phyloP scores from a whole-genome alignment of 2,329 filamentous ascomycete species.

The Plectosphaerella plurivora region DNA sequence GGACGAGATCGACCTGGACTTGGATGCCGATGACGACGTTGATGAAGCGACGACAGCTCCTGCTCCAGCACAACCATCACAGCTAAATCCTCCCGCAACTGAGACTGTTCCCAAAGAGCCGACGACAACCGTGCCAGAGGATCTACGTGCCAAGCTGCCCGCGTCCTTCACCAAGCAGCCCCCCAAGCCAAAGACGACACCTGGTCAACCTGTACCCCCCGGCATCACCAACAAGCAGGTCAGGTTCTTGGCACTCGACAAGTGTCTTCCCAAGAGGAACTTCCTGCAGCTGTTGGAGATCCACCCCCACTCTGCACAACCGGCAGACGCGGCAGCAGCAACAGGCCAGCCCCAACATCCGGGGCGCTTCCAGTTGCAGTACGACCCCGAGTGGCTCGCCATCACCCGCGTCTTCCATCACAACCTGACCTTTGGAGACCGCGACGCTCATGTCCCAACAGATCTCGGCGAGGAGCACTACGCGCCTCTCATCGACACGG shows the following conservation, averaged over 20 bases:
- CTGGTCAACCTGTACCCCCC: conserved; percentile 61
- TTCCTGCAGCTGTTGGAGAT: conserved; percentile 79
- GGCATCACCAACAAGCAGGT: conserved; percentile 76
- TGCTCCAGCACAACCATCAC: too few relatives aligned
- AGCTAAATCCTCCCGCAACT: conserved; percentile 8
- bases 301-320: conserved; percentile 24
- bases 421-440: conserved; percentile 60
- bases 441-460: conserved; percentile 43
- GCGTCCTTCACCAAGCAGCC: conserved; percentile 59
- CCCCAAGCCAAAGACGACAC: conserved; percentile 29
- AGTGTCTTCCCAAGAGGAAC: conserved; percentile 74
- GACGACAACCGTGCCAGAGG: conserved; percentile 47
- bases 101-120: conserved; percentile 6
- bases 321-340: neutral
- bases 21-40: conserved; percentile 47
- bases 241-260: conserved; percentile 85
- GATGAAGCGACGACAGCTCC: conserved; percentile 14
- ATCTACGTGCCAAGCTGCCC: conserved; percentile 69
- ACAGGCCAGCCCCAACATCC: conserved; percentile 12
- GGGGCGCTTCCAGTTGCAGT: conserved; percentile 60
- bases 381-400: conserved; percentile 93
- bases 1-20: conserved; percentile 68
- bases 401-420: conserved; percentile 79
- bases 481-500: conserved; percentile 59
- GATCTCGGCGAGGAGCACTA: conserved; percentile 70